Percentiles rank a stretch among this genome's conserved stretches.
These are phyloP conservation scores for Sporothrix sp. DNA, from an alignment of 2,329 filamentous ascomycete species.

Conservation along the genomic window DNA sequence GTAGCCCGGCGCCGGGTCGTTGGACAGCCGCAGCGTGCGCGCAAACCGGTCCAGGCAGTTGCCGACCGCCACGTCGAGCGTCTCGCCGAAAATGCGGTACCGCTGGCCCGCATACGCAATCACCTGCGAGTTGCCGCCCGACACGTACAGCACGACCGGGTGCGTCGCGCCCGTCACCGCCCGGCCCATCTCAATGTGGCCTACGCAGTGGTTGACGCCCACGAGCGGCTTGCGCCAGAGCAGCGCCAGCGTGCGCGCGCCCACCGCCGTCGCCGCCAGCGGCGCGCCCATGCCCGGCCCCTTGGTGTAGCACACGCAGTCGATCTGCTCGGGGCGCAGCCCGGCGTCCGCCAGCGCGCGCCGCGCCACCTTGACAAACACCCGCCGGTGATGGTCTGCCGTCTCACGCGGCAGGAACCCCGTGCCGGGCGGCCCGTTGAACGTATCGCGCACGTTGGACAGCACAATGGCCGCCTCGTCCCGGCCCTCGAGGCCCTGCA, in stretches of 20 bases:
- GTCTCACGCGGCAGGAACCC: slow-evolving; percentile 97
- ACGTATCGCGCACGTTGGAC: slow-evolving; percentile 90
- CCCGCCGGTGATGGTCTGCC: slow-evolving; percentile 77
- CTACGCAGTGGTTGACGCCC: slow-evolving; percentile 95
- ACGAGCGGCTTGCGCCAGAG: slow-evolving; percentile 86
- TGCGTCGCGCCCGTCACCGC: slow-evolving; percentile 83
- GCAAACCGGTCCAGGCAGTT: slow-evolving; percentile 97
- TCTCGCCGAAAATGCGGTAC: slow-evolving; percentile 97
- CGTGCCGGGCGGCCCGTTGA: slow-evolving; percentile 79
- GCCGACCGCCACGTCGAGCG: slow-evolving; percentile 92
- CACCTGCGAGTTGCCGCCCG: slow-evolving; percentile 93
- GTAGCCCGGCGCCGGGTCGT: slow-evolving; percentile 93
- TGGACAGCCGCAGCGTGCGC: slow-evolving; percentile 79
- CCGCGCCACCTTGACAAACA: slow-evolving; percentile 74
- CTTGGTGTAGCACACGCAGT: slow-evolving; percentile 92
- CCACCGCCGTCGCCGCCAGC: slow-evolving; percentile 75
- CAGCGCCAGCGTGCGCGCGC: slow-evolving; percentile 65
- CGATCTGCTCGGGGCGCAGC: slow-evolving; percentile 54
- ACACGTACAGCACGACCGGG: slow-evolving; percentile 92
- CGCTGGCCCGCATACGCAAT: slow-evolving; percentile 91
- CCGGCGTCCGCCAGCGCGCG: slow-evolving; percentile 64
- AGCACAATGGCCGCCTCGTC: slow-evolving; percentile 57
- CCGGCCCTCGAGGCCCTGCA: slow-evolving; percentile 25
- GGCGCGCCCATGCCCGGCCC: slow-evolving; percentile 96
- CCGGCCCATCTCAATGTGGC: slow-evolving; percentile 97